A percentile compares a stretch with the other conserved stretches of the same genome.
Evolutionary conservation across 1,284 basidiomycete genomes (phyloP).

Genomic region (Papiliotrema nemorosa): DNA sequence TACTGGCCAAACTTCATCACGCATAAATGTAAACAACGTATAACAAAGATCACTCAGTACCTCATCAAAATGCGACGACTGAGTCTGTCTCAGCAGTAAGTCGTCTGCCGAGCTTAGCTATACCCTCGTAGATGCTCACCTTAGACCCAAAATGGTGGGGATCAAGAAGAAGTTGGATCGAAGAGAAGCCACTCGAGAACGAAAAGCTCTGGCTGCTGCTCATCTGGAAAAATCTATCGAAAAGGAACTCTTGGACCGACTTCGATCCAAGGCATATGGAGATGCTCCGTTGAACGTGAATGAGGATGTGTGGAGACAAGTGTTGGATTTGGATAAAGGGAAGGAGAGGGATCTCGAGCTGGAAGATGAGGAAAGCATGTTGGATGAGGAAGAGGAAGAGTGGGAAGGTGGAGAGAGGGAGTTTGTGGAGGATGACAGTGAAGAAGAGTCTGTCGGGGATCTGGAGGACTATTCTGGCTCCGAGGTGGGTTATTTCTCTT

Average conservation of each 20-base stretch:
- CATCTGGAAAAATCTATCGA: conserved; percentile 93
- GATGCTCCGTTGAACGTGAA: conserved; percentile 98
- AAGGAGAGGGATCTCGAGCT: conserved; percentile 53
- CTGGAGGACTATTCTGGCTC: conserved; percentile 59
- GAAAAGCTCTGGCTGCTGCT: conserved; percentile 91
- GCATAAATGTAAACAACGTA: conserved; percentile 98
- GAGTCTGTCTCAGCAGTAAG: conserved; percentile 83
- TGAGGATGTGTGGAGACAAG: conserved; percentile 90
- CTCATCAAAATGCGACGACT: conserved; percentile 95
- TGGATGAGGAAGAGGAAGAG: conserved; percentile 47
- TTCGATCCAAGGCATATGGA: conserved; percentile 95
- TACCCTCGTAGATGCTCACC: too few species aligned
- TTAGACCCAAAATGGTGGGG: conserved; percentile 89
- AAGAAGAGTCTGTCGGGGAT: conserved; percentile 56
- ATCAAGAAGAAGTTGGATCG: conserved; percentile 97
- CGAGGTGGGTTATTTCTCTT: conserved; percentile 31
- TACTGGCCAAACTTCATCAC: conserved; percentile 98
- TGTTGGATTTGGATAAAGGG: conserved; percentile 72
- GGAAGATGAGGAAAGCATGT: conserved; percentile 57
- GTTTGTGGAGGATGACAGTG: conserved; percentile 71
- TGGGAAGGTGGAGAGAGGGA: conserved; percentile 58
- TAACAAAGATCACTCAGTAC: conserved; percentile 99
- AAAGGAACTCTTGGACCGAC: conserved; percentile 89
- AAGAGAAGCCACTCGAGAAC: conserved; percentile 87
- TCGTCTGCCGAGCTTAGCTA: conserved; percentile 22